These are phyloP conservation scores for Earliella scabrosa DNA, from an alignment of 1,284 basidiomycete species.

Conservation along the genomic window DNA sequence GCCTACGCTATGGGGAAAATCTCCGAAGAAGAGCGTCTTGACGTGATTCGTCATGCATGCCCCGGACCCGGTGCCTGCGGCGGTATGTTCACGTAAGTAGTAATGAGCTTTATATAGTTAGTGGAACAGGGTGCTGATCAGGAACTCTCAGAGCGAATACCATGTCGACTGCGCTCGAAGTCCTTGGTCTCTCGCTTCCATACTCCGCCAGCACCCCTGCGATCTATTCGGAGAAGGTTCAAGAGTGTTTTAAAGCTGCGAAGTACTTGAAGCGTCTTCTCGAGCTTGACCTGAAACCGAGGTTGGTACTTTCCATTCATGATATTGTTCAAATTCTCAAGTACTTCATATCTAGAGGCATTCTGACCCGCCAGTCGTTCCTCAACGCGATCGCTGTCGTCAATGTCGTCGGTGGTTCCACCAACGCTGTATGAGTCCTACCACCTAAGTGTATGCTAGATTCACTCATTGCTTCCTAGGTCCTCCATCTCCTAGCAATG, in stretches of 20 bases:
- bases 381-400: constrained; percentile 89
- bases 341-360: constrained; percentile 73
- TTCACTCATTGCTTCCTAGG: too few species aligned
- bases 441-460: not conserved
- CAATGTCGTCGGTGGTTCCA: constrained; percentile 89
- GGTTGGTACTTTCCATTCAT: too few species aligned
- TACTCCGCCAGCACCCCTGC: constrained; percentile 89
- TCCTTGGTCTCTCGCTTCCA: constrained; percentile 90
- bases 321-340: too few species aligned
- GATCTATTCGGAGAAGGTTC: constrained; percentile 78
- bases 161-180: constrained; percentile 90
- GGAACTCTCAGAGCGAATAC: constrained; percentile 73
- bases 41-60: constrained; percentile 83
- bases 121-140: too few species aligned
- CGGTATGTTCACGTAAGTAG: constrained; percentile 79
- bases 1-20: constrained; percentile 78
- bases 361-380: constrained; percentile 90
- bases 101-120: too few species aligned
- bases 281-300: constrained; percentile 87
- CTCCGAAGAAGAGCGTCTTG: constrained; percentile 76
- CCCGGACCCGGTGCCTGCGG: constrained; percentile 75
- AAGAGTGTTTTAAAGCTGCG: constrained; percentile 87
- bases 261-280: constrained; percentile 83
- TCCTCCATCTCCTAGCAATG: constrained; percentile 93
- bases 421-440: constrained; percentile 73